These are phyloP conservation scores for Saussurea involucrata DNA, from an alignment of 129 eudicot genomes.

Conservation along the genomic window DNA sequence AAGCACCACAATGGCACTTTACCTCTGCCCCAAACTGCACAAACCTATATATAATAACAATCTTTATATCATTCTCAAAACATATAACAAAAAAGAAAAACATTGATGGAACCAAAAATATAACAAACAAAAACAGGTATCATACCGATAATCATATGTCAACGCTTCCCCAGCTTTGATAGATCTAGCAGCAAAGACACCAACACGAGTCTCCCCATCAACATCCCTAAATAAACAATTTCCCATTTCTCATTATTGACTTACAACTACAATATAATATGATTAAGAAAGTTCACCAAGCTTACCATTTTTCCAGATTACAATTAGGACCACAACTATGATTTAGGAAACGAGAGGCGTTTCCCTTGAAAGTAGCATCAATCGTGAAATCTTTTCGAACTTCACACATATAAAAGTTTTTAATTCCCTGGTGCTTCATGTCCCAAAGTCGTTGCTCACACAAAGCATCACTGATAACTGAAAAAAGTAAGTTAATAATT, in stretches of 20 bases:
- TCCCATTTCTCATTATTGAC: background rate
- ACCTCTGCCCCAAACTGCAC: conserved; percentile 93
- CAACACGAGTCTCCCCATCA: conserved; percentile 89
- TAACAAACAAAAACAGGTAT: background rate
- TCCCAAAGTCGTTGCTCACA: conserved; percentile 90
- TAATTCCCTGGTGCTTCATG: conserved; percentile 56
- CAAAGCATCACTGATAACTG: conserved; percentile 81
- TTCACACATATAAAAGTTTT: conserved; percentile 88
- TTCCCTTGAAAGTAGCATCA: conserved; percentile 92
- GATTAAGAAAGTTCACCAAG: background rate
- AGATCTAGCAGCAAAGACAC: conserved; percentile 77
- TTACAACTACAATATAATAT: background rate
- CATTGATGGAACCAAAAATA: background rate
- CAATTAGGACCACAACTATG: conserved; percentile 97
- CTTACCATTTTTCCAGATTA: conserved; percentile 88
- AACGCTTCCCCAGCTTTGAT: conserved; percentile 80
- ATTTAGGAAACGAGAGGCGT: conserved; percentile 77
- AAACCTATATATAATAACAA: conserved; percentile 48
- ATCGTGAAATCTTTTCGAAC: conserved; percentile 77
- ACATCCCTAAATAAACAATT: conserved; percentile 57
- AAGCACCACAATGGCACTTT: conserved; percentile 78
- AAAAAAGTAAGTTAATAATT: conserved; percentile 13
- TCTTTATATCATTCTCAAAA: background rate
- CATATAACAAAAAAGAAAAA: no score
- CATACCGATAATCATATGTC: conserved; percentile 87